A percentile compares a stretch with the other conserved stretches of the same genome.
Conservation (phyloP, 306 rosid genomes). For the Castanea crenata region DNA sequence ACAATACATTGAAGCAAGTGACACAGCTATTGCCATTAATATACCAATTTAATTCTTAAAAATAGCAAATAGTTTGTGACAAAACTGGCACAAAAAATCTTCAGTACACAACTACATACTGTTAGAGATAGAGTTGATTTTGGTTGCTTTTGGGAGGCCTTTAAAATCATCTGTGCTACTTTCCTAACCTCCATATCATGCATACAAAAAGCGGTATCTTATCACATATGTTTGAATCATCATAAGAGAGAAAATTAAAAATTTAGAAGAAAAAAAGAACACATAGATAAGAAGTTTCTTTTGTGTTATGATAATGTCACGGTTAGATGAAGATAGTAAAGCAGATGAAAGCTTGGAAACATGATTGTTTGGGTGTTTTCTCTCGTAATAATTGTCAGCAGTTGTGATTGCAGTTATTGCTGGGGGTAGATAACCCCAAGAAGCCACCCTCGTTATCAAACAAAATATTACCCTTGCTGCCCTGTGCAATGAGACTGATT, state of each 20-base stretch:
- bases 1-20: no score
- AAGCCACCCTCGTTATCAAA: no score
- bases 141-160: neutral
- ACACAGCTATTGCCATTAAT: no score
- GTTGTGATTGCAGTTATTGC: neutral
- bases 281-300: no score
- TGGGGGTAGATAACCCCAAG: neutral
- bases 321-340: neutral
- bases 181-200: neutral
- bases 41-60: no score
- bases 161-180: neutral
- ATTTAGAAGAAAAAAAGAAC: no score
- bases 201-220: neutral
- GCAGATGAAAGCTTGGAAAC: constrained; percentile 6
- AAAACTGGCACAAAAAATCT: no score
- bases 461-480: neutral
- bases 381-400: constrained; percentile 13
- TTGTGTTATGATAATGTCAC: neutral
- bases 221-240: neutral
- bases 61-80: no score
- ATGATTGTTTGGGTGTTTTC: constrained; percentile 21
- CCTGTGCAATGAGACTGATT: neutral
- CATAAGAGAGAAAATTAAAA: no score
- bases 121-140: neutral
- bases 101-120: no score